phyloP scores from a whole-genome alignment of 441 rosid genomes.

The Pelargonium cotyledonis region DNA sequence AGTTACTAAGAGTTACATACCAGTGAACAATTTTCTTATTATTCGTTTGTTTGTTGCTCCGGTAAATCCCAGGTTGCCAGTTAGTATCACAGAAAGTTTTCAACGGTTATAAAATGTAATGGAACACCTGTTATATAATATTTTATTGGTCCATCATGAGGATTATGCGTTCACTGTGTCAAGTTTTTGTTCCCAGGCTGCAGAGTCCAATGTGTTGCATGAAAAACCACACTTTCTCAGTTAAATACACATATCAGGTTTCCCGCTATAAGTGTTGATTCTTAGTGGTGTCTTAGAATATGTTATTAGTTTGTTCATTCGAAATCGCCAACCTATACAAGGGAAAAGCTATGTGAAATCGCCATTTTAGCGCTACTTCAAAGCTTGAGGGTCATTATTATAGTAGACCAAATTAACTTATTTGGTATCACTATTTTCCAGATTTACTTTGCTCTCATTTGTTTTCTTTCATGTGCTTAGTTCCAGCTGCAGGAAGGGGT shows the following conservation, averaged over 20 bases:
- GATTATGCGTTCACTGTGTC: not conserved
- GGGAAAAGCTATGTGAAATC: not conserved
- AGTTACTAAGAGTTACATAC: not conserved
- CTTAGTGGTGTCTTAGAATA: not conserved
- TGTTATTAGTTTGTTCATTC: not conserved
- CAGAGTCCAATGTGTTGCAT: not conserved
- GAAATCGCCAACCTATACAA: not conserved
- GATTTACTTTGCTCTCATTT: slow-evolving; percentile 12
- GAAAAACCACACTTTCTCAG: not conserved
- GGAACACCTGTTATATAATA: not conserved
- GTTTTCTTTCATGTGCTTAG: slow-evolving; percentile 24
- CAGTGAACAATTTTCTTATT: not conserved
- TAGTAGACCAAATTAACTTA: not conserved
- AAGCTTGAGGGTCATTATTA: not conserved
- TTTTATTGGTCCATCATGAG: not conserved
- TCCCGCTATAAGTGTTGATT: not conserved
- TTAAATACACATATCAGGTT: not conserved
- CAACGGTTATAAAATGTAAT: too few species aligned
- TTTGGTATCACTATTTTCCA: slow-evolving; percentile 9
- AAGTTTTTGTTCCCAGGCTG: not conserved
- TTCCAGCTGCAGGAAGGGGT: slow-evolving; percentile 44
- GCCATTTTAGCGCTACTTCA: not conserved
- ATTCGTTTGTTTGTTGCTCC: not conserved
- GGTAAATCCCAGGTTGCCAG: not conserved
- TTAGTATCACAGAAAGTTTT: not conserved